Base-by-base conservation (phyloP, 129 eudicot genomes). In the Flaveria brownii region DNA sequence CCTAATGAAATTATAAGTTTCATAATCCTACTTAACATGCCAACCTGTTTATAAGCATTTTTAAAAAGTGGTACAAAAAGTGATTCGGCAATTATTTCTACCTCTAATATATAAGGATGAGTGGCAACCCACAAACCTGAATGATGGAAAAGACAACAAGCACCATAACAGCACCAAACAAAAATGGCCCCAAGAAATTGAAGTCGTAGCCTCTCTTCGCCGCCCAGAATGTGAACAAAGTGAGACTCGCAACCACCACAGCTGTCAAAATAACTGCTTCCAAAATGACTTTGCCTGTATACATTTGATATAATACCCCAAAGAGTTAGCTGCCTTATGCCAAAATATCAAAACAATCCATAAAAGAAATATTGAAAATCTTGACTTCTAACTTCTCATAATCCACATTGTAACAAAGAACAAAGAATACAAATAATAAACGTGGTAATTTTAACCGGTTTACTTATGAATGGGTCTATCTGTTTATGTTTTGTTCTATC, bases 151-250 rank as follows among this genome's bases (percentile, higher is more conserved):
- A 91, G 41, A 77, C 84, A 11, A 79, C 9, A 52, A 91, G 85
- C 65, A 91, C 83, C 74, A 88, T 43, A 33, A 85, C 56, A 54
- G 90, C 86, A 75, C 90, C 81, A 18, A 91, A 77, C 76, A 91
- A 77, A 69, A 91, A 91, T 22, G 97, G 97, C 23, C 87, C 88
- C 17, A 91, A 72, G 79, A 91, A 91, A 78, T 83, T 82, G 72
- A 91, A 91, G 80, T 91, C 97, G 23, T 81, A 56, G 47, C 97
- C 97, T 79, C 88, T 80, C 75, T 75, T 85, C 22, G 92, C 94
- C 4, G 88, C 94, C 89, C 89, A 78, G 71, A 88, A 91, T 77
- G 97, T 91, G 84, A 86, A 91, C 8, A 86, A 51, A 30, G 97
- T 88, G 71, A 91, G 94, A 61, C 84, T 75, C 39, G 83, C 80